Base-by-base conservation (phyloP, 768 basidiomycete species). In the Sporobolomyces phaffii region DNA sequence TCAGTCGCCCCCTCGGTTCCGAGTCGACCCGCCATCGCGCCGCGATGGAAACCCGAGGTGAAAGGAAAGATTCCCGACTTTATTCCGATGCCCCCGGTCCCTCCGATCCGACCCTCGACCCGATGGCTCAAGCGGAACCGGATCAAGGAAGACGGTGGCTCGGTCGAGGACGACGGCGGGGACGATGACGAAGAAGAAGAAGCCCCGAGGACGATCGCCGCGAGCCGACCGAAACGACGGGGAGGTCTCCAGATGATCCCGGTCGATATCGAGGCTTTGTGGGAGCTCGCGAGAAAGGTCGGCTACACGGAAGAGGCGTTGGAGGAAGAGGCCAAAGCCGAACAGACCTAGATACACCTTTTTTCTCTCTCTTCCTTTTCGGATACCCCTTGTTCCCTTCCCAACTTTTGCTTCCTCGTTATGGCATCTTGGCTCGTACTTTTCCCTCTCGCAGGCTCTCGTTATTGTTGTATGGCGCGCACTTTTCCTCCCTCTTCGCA, bases 91-190 rank as follows among this genome's bases (percentile, higher is more conserved):
- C 66, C 66, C 1, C 43, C 49, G 2, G 28, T 68, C 6, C 66
- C 66, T 33, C 54, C 56, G 1, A 59, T 68, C 48, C 41, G 62
- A 28, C 61, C 56, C 22, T 68, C 56, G 24, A 56, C 61, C 20
- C 62, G 66, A 34, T 68, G 54, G 61, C 56, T 68, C 49, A 53
- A 47, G 34, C 62, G 41, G 61, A 62, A 63, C n/a, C 50, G 45
- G 22, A 41, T 53, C 51, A 59, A 50, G 28, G 36, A 50, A 8
- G n/a, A 20, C 6, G 52, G 24, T 36, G 52, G 52, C 15, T 38
- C 52, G n/a, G 52, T 13, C 36, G 26, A 33, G 20, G 52, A 20
- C 52, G 41, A 36, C 11, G 43, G 11, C 2, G 51, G 20, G 1
- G 61, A 41, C 33, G 50, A 56, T 20, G 62, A 26, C 20, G 50